Conservation (phyloP, 164 flowering plant species). For the Kingdonia uniflora region DNA sequence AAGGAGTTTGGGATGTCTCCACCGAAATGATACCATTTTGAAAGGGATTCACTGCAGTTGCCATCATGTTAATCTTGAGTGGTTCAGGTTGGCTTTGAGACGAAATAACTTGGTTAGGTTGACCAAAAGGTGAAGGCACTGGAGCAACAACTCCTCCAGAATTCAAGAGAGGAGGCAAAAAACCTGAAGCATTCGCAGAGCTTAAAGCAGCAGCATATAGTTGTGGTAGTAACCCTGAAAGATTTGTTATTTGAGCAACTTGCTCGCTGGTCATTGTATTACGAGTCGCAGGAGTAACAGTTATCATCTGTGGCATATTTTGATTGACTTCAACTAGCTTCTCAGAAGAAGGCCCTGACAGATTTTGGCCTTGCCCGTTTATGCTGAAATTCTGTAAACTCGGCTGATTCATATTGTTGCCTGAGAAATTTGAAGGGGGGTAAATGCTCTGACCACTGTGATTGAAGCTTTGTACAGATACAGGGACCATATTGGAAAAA, state of each 20-base stretch:
- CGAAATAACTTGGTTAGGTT: conserved; percentile 9
- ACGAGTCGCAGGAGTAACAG: conserved; percentile 16
- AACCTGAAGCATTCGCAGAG: conserved; percentile 17
- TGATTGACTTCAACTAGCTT: conserved; percentile 5
- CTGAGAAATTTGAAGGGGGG: conserved; percentile 7
- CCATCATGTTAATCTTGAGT: conserved; percentile 23
- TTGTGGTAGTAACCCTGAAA: conserved; percentile 43
- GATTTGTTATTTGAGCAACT: conserved; percentile 27
- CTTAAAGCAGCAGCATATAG: conserved; percentile 26
- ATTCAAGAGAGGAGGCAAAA: conserved; percentile 16
- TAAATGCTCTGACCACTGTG: neutral
- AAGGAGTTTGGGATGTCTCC: conserved; percentile 8
- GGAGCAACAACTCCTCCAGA: conserved; percentile 15
- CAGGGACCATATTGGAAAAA: neutral
- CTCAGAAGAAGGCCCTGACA: conserved; percentile 12
- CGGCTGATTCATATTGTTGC: conserved; percentile 8
- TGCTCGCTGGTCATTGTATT: conserved; percentile 29
- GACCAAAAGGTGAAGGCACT: conserved; percentile 5
- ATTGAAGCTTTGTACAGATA: conserved; percentile 12
- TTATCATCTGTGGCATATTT: conserved; percentile 10
- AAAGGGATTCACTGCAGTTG: conserved; percentile 9
- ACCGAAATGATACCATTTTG: conserved; percentile 10
- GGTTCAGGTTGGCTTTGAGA: conserved; percentile 29
- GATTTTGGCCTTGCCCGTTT: conserved; percentile 12
- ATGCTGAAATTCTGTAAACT: conserved; percentile 6